These are phyloP conservation scores for Phytopythium oedochilum DNA, from an alignment of 352 stramenopile species.

Conservation along the genomic window DNA sequence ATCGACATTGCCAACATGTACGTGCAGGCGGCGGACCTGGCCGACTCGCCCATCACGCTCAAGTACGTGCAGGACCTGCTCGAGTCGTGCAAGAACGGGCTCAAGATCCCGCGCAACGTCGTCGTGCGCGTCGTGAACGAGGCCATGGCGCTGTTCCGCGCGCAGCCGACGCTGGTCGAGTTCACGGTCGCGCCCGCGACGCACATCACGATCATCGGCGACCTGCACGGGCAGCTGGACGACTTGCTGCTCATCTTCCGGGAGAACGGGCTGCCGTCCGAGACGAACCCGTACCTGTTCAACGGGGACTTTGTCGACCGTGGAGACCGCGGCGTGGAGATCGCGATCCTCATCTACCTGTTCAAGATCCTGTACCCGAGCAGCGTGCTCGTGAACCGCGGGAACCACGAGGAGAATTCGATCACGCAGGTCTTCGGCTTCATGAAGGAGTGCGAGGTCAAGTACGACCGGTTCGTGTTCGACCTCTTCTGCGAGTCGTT, in stretches of 20 bases:
- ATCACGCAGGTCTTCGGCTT: constrained; percentile 87
- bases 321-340: constrained; percentile 74
- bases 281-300: constrained; percentile 82
- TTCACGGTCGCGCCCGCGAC: constrained; percentile 63
- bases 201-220: constrained; percentile 76
- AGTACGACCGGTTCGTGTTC: constrained; percentile 78
- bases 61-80: constrained; percentile 65
- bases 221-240: constrained; percentile 84
- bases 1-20: constrained; percentile 88
- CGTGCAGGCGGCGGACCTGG: constrained; percentile 49
- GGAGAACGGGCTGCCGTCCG: constrained; percentile 74
- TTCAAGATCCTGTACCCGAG: constrained; percentile 78
- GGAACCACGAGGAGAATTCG: constrained; percentile 85
- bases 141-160: constrained; percentile 40
- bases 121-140: constrained; percentile 73
- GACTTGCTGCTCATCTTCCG: constrained; percentile 80
- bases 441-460: constrained; percentile 82
- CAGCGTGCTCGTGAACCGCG: constrained; percentile 73
- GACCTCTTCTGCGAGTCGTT: constrained; percentile 84
- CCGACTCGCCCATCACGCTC: constrained; percentile 52
- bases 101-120: constrained; percentile 71
- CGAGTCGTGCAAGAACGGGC: constrained; percentile 73
- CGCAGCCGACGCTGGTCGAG: constrained; percentile 60
- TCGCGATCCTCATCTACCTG: constrained; percentile 74
- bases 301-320: constrained; percentile 86